Evolutionary conservation across 164 flowering plant species (phyloP).

Genomic region (Cinnamomum micranthum): DNA sequence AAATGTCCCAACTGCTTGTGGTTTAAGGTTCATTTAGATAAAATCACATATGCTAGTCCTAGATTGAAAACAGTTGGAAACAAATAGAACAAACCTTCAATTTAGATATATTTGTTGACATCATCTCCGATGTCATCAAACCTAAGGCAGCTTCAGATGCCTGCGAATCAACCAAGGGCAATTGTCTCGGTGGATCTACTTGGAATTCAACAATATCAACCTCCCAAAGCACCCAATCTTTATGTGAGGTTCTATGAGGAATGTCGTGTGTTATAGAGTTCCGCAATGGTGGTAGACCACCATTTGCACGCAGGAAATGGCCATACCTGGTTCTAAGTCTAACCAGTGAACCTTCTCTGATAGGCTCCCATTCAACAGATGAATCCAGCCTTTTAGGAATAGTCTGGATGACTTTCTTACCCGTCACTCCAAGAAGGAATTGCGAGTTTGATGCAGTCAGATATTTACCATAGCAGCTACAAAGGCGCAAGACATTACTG

Average conservation of each 20-base stretch:
- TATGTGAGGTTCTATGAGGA: slow-evolving; percentile 62
- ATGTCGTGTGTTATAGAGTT: slow-evolving; percentile 81
- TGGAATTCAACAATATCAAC: slow-evolving; percentile 62
- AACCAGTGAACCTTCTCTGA: slow-evolving; percentile 51
- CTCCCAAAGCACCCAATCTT: slow-evolving; percentile 79
- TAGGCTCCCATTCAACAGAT: slow-evolving; percentile 81
- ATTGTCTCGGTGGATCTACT: slow-evolving; percentile 13
- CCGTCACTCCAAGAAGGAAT: slow-evolving; percentile 75
- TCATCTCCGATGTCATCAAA: slow-evolving; percentile 1
- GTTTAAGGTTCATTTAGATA: not conserved
- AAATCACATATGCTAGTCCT: not conserved
- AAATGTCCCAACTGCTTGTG: not conserved
- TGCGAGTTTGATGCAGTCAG: slow-evolving; percentile 77
- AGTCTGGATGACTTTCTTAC: slow-evolving; percentile 65
- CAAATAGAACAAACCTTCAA: slow-evolving; percentile 23
- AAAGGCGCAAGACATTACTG: slow-evolving; percentile 49
- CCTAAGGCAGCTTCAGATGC: not conserved
- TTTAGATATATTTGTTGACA: no score
- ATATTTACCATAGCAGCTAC: slow-evolving; percentile 65
- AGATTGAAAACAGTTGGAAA: not conserved
- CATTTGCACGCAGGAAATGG: slow-evolving; percentile 73
- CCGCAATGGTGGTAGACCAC: slow-evolving; percentile 84
- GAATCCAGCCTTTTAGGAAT: slow-evolving; percentile 55
- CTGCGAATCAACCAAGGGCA: not conserved
- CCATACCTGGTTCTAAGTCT: slow-evolving; percentile 73